A percentile compares a stretch with the other conserved stretches of the same genome.
These are phyloP conservation scores for sweet orange (Citrus sinensis) DNA, from an alignment of 345 rosid species.

Conservation along the genomic window DNA sequence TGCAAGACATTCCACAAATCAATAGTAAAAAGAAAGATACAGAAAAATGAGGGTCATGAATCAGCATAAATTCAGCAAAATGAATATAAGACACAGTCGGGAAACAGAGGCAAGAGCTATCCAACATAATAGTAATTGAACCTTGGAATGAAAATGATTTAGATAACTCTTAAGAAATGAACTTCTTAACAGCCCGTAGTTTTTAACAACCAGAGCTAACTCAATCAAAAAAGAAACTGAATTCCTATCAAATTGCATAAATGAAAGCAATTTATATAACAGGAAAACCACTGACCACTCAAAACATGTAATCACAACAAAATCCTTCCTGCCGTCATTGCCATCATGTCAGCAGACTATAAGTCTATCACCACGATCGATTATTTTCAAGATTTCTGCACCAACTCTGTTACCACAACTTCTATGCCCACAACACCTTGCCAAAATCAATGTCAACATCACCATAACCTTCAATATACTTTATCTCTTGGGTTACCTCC, in stretches of 20 bases:
- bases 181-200: not conserved
- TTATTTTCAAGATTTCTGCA: not conserved
- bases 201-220: not conserved
- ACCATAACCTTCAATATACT: not conserved
- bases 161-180: not conserved
- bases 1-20: not conserved
- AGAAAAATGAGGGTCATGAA: not conserved
- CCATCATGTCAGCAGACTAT: not conserved
- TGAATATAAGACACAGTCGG: not conserved
- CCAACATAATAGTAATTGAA: not conserved
- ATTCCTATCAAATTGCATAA: not conserved
- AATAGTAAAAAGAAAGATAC: not conserved
- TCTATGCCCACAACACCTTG: not conserved
- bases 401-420: not conserved
- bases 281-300: conserved; percentile 1
- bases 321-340: not conserved
- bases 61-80: not conserved
- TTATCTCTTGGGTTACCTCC: not conserved
- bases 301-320: not conserved
- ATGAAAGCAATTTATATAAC: not conserved
- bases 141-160: not conserved
- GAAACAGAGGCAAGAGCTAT: not conserved
- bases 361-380: not conserved
- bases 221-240: not conserved
- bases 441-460: not conserved